These are phyloP conservation scores for Termitomyces sp. DNA, from an alignment of 768 basidiomycete species.

Conservation along the genomic window DNA sequence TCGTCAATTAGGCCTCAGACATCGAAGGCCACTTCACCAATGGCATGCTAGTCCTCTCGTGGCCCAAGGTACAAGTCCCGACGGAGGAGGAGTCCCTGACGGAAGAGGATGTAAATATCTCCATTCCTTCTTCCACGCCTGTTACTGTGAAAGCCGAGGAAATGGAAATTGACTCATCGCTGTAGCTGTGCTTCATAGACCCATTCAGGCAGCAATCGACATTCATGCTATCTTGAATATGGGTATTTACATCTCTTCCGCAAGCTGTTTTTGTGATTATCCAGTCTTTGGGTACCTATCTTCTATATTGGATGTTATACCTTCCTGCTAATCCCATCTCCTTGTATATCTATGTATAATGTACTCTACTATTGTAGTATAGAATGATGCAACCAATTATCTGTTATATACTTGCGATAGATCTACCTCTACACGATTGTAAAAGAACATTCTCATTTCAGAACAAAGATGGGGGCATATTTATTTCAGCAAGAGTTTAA, in stretches of 20 bases:
- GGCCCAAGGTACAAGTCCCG: constrained; percentile 3
- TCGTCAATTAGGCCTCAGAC: constrained; percentile 7
- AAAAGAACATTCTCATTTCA: not conserved
- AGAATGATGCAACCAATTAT: not conserved
- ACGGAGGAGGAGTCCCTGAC: not conserved
- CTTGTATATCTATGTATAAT: not conserved
- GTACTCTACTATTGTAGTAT: constrained; percentile 2
- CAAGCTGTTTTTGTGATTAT: not conserved
- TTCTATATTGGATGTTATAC: not conserved
- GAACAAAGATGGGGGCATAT: not conserved
- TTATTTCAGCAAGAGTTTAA: too few species aligned
- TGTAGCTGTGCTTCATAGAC: not conserved
- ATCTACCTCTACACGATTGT: not conserved
- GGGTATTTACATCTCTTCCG: not conserved
- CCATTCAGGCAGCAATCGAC: not conserved
- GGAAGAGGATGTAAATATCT: constrained; percentile 3
- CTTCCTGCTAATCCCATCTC: not conserved
- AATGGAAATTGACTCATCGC: constrained; percentile 7
- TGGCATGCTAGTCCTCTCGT: constrained; percentile 16
- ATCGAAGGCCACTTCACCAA: constrained; percentile 9
- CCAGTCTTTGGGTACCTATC: not conserved
- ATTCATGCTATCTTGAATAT: not conserved
- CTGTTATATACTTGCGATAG: not conserved
- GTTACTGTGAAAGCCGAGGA: constrained; percentile 10
- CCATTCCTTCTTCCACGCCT: constrained; percentile 1